These are phyloP conservation scores for Eleusine indica DNA, from an alignment of 176 grass and related monocot genomes.

Conservation along the genomic window DNA sequence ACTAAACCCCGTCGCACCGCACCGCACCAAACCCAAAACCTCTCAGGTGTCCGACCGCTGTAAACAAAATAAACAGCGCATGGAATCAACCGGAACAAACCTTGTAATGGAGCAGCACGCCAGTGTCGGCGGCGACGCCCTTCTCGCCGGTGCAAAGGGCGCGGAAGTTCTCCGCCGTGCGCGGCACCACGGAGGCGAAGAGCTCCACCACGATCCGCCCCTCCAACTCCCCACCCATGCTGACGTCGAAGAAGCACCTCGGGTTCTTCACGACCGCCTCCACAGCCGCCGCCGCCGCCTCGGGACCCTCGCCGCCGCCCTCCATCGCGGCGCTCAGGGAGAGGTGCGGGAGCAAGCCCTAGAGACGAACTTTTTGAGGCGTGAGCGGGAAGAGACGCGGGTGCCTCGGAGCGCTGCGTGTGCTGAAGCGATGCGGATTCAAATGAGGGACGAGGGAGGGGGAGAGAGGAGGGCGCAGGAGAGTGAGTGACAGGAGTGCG, in stretches of 20 bases:
- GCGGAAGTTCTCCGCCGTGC: slow-evolving; percentile 94
- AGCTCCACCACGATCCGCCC: slow-evolving; percentile 89
- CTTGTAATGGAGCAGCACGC: slow-evolving; percentile 79
- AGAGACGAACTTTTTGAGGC: slow-evolving; percentile 12
- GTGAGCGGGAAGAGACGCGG: not conserved
- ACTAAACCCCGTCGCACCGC: not conserved
- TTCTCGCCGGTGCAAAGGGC: slow-evolving; percentile 95
- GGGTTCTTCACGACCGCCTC: slow-evolving; percentile 47
- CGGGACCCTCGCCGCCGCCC: slow-evolving; percentile 33
- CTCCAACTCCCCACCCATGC: slow-evolving; percentile 86
- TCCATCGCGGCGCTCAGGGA: slow-evolving; percentile 38
- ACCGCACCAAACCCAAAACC: not conserved
- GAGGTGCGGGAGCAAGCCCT: slow-evolving; percentile 37
- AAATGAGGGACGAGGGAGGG: slow-evolving; percentile 42
- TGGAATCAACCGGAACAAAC: not conserved
- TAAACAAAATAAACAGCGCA: not conserved
- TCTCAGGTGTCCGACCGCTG: not conserved
- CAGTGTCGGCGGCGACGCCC: slow-evolving; percentile 59
- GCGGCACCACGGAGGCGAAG: slow-evolving; percentile 63
- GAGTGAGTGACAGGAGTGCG: not conserved
- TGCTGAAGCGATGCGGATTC: slow-evolving; percentile 35
- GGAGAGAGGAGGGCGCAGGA: not conserved
- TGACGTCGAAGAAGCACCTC: slow-evolving; percentile 80
- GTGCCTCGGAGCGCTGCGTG: slow-evolving; percentile 15
- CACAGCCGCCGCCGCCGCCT: slow-evolving; percentile 15